Base-by-base conservation (phyloP, 192 early-diverging fungal genomes). In the Lobosporangium transversale region DNA sequence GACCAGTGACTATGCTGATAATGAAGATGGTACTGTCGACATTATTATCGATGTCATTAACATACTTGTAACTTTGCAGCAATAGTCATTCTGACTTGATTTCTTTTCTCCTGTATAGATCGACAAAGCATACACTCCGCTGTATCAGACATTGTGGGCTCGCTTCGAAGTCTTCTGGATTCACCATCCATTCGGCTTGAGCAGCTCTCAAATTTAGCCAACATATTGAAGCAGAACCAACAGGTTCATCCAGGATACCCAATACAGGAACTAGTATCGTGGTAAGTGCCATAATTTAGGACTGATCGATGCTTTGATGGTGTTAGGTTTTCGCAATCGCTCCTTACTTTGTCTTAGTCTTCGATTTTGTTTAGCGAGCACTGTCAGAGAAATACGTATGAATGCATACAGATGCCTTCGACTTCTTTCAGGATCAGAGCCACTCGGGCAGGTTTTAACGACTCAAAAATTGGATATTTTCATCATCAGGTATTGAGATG, bases 401-500 rank as follows among this genome's bases (percentile, higher is more conserved):
- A 81, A 80, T 40, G 86, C 81, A 0, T 90, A 87, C 58, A 80
- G 91, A 37, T 85, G 88, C 18, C 58, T 93, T 27, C 80, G 90
- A 20, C 84, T 90, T 29, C 68, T 91, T 7, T 81, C 89, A 30
- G 79, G 57, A 21, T 64, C 57, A 40, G 66, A 80, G 15, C 63
- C 51, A 10, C 78, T 87, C 31, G 73, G 83, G 26, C 74, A 74
- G 11, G 45, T 78, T 8, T 78, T 92, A 56, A 68, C 86, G 36
- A 66, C 74, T 0, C 60, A 76, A 53, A 85, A 89, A 33, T 62
- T 93, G 12, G 93, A 94, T 61, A 62, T 93, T 30, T 93, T 95
- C 61, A 83, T 94, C 55, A 78, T 92, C 54, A 84, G 89, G 92
- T 92, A 80, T 53, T n/a, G n/a, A n/a, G n/a, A n/a, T n/a, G n/a